Evolutionary conservation across 495 filamentous ascomycete species (phyloP), one percentile per base, ranked within the genome.

Genomic region (Penicillium arizonense): DNA sequence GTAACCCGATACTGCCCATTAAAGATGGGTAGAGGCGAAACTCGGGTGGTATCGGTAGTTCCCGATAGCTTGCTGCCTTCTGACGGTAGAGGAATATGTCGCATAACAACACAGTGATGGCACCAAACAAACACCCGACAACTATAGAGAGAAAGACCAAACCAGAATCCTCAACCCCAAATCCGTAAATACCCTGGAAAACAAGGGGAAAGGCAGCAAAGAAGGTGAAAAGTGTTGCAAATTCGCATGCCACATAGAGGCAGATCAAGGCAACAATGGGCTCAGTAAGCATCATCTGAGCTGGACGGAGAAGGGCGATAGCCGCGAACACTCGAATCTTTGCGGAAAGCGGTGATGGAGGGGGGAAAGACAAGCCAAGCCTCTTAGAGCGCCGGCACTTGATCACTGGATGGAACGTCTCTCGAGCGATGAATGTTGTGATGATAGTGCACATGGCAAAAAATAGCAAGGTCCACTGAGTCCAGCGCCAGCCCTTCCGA

Each of bases 341-440:
- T 4, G 62, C 62, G 18, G 52, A 21, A 0, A 63, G 66, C 8
- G 71, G 64, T 0, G 69, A 56, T 4, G 68, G 60, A n/a, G n/a
- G n/a, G 26, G 76, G 72, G 1, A 70, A 54, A 2, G 65, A 34
- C 16, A 73, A 57, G 1, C 75, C 73, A 5, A 74, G 63, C 34
- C 69, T 58, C 41, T 78, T 75, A 11, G 76, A 71, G 13, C 76
- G 72, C 5, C 75, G 72, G 18, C 69, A 70, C 21, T 85, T 72
- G 39, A 90, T 77, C n/a, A 77, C 69, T 9, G 80, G 77, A 57
- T 85, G 81, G 63, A 85, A 87, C 0, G 87, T 85, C 64, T 90
- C 87, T 39, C 71, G 65, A 39, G 74, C 72, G 4, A 52, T 20
- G 0, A 14, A 0, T 0, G 23, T 36, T 13, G 38, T 38, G 37